These are phyloP conservation scores for Diatrype stigma DNA, from an alignment of 2,329 filamentous ascomycete species.

Conservation along the genomic window DNA sequence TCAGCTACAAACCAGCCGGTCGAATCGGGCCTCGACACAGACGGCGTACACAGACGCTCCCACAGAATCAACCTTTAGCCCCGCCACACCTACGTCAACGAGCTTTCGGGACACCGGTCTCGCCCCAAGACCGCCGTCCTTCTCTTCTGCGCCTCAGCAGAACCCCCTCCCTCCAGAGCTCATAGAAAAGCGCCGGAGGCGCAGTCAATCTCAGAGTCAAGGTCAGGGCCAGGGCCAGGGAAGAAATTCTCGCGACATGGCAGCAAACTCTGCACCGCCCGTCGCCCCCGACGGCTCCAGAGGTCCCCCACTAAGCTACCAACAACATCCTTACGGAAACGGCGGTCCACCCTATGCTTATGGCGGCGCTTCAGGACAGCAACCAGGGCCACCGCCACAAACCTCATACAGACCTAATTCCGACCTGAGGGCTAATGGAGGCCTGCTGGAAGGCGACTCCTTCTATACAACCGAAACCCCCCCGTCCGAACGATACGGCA, in stretches of 20 bases:
- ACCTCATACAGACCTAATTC: no score
- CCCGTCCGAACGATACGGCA: no score
- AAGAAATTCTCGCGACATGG: conserved; percentile 32
- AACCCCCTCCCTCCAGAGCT: conserved; percentile 41
- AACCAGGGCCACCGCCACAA: conserved; percentile 7
- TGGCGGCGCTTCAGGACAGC: no score
- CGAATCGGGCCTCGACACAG: conserved; percentile 52
- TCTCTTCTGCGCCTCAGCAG: no score
- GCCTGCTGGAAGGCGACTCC: conserved; percentile 18
- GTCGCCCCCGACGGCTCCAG: conserved; percentile 57
- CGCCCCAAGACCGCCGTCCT: conserved; percentile 56
- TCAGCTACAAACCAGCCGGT: conserved; percentile 36
- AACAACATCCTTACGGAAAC: conserved; percentile 45
- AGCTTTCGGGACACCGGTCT: conserved; percentile 49
- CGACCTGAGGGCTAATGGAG: no score
- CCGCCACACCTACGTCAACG: conserved; percentile 51
- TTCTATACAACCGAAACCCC: no score
- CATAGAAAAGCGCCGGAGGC: conserved; percentile 38
- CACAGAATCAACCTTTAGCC: conserved; percentile 56
- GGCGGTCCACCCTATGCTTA: conserved; percentile 29
- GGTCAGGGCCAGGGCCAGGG: no score
- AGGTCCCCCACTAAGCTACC: conserved; percentile 51
- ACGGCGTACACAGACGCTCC: conserved; percentile 51
- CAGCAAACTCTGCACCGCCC: conserved; percentile 38
- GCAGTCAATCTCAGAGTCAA: no score